phyloP scores from a whole-genome alignment of 1,139 yeast species.

The Geotrichum candidum region DNA sequence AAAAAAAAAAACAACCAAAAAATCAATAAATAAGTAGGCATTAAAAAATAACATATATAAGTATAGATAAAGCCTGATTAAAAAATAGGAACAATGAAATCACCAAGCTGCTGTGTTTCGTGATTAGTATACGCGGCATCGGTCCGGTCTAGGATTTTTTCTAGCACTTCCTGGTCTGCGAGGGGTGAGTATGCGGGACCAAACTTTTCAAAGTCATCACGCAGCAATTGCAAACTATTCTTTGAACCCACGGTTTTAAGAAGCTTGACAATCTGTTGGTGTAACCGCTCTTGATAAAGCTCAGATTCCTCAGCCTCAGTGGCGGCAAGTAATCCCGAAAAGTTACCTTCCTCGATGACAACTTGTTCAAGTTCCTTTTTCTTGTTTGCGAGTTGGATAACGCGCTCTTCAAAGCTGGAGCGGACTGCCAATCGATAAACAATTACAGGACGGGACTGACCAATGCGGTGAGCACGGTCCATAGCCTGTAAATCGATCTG shows the following conservation, averaged over 20 bases:
- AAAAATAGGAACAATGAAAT: neutral
- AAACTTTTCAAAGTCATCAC: neutral
- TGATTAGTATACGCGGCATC: neutral
- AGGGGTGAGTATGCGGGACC: neutral
- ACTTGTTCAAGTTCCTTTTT: constrained; percentile 75
- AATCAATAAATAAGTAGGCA: neutral
- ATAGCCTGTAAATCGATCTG: constrained; percentile 95
- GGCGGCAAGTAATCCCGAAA: constrained; percentile 42
- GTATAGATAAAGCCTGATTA: neutral
- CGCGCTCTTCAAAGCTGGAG: constrained; percentile 76
- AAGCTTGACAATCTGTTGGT: constrained; percentile 7
- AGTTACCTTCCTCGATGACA: constrained; percentile 80
- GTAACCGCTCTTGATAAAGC: constrained; percentile 5
- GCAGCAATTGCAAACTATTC: neutral
- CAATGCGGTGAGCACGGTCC: constrained; percentile 91
- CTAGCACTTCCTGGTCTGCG: neutral
- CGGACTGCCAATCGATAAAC: constrained; percentile 70
- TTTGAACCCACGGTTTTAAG: neutral
- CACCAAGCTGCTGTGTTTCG: neutral
- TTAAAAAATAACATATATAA: neutral
- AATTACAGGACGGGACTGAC: constrained; percentile 78
- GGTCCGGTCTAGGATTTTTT: constrained; percentile 2
- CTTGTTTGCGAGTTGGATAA: constrained; percentile 68
- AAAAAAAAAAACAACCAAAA: too few relatives aligned
- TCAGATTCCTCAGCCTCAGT: neutral